A percentile compares a stretch with the other conserved stretches of the same genome.
phyloP scores from a whole-genome alignment of 495 filamentous ascomycete species.

The Trichoderma asperelloides region DNA sequence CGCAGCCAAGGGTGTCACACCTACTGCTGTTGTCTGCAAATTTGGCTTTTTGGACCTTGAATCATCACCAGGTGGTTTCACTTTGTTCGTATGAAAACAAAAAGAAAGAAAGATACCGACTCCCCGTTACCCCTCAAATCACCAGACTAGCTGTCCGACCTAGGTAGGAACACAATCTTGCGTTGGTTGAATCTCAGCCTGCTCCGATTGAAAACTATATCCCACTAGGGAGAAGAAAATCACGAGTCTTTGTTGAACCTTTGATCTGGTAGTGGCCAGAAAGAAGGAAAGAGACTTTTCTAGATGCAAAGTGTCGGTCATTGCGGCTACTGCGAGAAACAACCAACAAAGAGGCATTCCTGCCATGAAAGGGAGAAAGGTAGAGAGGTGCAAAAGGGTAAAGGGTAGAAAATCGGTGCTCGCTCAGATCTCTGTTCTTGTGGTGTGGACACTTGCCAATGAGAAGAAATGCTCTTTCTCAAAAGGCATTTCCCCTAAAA shows the following conservation, averaged over 20 bases:
- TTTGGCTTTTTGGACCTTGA: slow-evolving; percentile 54
- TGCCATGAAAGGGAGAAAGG: not conserved
- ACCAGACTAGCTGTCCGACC: slow-evolving; percentile 2
- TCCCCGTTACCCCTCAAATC: slow-evolving; percentile 7
- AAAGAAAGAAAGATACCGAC: slow-evolving; percentile 7
- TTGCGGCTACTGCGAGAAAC: slow-evolving; percentile 14
- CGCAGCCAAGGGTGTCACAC: slow-evolving; percentile 16
- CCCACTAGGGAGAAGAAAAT: slow-evolving; percentile 24
- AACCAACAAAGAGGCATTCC: not conserved
- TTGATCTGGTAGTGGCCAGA: not conserved
- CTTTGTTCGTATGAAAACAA: not conserved
- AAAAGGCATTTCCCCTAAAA: not conserved
- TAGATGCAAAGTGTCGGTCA: slow-evolving; percentile 15
- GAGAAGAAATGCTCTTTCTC: not conserved
- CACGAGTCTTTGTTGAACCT: not conserved
- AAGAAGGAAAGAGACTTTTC: slow-evolving; percentile 12
- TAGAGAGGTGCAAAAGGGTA: too few relatives aligned
- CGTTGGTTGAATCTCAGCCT: slow-evolving; percentile 13
- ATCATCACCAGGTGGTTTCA: slow-evolving; percentile 42
- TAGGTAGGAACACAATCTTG: not conserved
- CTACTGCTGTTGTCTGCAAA: slow-evolving; percentile 45
- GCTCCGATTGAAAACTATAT: slow-evolving; percentile 57
- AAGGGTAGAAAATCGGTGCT: not conserved
- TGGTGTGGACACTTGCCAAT: slow-evolving; percentile 7
- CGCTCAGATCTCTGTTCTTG: slow-evolving; percentile 40